Conservation (phyloP, 1,284 basidiomycete species). For the Athelia psychrophila region DNA sequence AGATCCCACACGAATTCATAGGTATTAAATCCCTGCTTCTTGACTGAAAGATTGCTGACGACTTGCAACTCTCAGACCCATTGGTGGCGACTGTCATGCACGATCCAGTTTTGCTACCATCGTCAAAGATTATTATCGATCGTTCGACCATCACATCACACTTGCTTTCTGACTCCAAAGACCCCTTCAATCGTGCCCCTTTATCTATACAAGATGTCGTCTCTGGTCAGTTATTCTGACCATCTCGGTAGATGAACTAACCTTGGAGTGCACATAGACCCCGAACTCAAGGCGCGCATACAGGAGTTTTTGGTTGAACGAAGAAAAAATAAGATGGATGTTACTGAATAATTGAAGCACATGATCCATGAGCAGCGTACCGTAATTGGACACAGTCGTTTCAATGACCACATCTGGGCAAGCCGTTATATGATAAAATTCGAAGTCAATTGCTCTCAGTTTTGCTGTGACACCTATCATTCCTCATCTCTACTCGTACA, state of each 20-base stretch:
- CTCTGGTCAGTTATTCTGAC: conserved; percentile 50
- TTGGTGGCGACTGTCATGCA: conserved; percentile 95
- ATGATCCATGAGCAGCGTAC: too few relatives aligned
- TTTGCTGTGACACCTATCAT: too few relatives aligned
- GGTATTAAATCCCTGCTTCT: conserved; percentile 43
- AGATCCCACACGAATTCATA: conserved; percentile 94
- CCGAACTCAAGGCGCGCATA: conserved; percentile 61
- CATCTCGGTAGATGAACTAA: neutral
- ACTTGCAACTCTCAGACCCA: conserved; percentile 58
- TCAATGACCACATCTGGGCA: too few relatives aligned
- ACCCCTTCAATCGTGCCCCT: conserved; percentile 88
- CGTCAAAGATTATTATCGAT: conserved; percentile 82
- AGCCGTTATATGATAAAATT: too few relatives aligned
- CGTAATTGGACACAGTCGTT: too few relatives aligned
- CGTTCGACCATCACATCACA: conserved; percentile 95
- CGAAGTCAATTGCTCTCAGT: too few relatives aligned
- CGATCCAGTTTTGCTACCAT: conserved; percentile 91
- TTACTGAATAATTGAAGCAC: too few relatives aligned
- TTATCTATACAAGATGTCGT: conserved; percentile 79
- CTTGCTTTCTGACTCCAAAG: conserved; percentile 86
- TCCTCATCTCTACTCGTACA: too few relatives aligned
- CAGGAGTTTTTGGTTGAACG: conserved; percentile 57
- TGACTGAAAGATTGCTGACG: neutral
- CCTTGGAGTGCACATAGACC: conserved; percentile 36
- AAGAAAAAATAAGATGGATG: conserved; percentile 23